These are phyloP conservation scores for Pestalotiopsis sp. DNA, from an alignment of 2,329 filamentous ascomycete genomes.

Conservation along the genomic window DNA sequence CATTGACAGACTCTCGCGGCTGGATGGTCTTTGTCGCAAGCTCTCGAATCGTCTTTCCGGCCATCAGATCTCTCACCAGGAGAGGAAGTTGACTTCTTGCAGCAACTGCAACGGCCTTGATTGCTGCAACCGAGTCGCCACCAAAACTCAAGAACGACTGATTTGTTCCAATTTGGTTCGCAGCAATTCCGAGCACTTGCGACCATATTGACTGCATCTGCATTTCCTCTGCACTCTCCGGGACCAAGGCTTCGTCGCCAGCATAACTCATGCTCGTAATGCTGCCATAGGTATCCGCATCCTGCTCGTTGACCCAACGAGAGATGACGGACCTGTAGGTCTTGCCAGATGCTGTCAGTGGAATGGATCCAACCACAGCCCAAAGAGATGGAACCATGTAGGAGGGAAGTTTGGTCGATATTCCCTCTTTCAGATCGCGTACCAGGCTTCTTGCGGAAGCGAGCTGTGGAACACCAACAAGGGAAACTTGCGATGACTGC, in stretches of 20 bases:
- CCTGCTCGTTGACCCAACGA: conserved; percentile 18
- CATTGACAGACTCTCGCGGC: background rate
- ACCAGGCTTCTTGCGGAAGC: background rate
- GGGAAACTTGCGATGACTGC: conserved; percentile 21
- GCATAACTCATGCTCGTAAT: background rate
- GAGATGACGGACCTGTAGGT: conserved; percentile 13
- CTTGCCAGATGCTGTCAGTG: conserved; percentile 20
- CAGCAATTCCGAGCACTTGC: conserved; percentile 1
- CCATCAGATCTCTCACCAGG: conserved; percentile 13
- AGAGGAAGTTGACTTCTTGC: background rate
- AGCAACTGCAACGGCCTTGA: conserved; percentile 6
- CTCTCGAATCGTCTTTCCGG: conserved; percentile 6
- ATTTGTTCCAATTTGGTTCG: background rate
- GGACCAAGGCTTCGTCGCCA: background rate
- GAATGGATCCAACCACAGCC: conserved; percentile 14
- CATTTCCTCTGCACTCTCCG: background rate
- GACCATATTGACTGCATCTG: conserved; percentile 13
- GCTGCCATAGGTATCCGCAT: background rate
- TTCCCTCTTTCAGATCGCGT: background rate
- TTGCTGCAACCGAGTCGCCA: conserved; percentile 17
- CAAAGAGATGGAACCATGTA: conserved; percentile 21
- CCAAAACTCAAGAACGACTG: conserved; percentile 13
- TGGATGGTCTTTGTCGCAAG: background rate
- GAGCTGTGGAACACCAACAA: conserved; percentile 29
- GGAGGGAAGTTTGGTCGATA: conserved; percentile 14